Conservation (phyloP, 75 land plant species). For the Pinus tabuliformis region DNA sequence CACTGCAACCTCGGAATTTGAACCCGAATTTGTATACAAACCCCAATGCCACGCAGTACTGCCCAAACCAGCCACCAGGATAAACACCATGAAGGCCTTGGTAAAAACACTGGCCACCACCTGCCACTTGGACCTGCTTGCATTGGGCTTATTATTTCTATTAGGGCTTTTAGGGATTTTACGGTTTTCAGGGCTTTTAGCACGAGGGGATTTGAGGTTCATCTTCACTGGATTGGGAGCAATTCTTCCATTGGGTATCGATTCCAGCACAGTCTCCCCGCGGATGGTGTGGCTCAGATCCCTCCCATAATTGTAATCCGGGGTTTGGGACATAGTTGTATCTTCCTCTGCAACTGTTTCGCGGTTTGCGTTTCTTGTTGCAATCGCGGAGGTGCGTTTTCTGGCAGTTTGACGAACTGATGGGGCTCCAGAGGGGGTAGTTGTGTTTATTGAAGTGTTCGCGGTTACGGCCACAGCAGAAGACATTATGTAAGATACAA, state of each 20-base stretch:
- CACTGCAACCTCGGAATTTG: neutral
- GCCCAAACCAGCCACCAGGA: slow-evolving; percentile 27
- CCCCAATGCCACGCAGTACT: slow-evolving; percentile 31
- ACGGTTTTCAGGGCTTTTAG: neutral
- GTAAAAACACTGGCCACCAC: neutral
- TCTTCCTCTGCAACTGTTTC: neutral
- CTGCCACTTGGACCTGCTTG: neutral
- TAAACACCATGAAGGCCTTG: slow-evolving; percentile 15
- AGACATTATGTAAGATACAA: neutral
- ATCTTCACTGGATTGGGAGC: no score
- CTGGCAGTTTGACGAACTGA: neutral
- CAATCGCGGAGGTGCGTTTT: neutral
- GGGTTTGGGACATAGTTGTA: neutral
- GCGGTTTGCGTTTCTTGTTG: neutral
- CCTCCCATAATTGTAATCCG: neutral
- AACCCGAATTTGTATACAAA: neutral
- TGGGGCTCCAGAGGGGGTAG: neutral
- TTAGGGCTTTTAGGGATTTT: neutral
- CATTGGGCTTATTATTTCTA: neutral
- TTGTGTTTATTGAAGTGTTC: neutral
- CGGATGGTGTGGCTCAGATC: slow-evolving; percentile 8
- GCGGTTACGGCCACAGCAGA: neutral
- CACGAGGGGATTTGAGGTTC: neutral
- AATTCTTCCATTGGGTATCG: neutral
- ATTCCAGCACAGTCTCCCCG: slow-evolving; percentile 9